Evolutionary conservation across 2,329 filamentous ascomycete species (phyloP).

Genomic region (Trichoderma sp.): DNA sequence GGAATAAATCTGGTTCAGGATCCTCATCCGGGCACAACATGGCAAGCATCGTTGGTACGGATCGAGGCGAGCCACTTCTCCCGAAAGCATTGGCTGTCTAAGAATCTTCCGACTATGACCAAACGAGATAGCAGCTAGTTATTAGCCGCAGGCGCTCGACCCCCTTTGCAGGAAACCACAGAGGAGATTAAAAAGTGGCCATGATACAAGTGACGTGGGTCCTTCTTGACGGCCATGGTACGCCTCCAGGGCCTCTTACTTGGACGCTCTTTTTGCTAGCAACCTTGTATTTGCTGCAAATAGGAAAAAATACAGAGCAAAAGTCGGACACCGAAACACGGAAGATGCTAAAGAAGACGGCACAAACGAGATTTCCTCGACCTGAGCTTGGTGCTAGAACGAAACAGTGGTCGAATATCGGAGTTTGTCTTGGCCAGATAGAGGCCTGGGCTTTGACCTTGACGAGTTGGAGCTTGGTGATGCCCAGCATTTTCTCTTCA

Average conservation of each 20-base stretch:
- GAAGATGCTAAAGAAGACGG: neutral
- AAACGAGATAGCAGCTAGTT: neutral
- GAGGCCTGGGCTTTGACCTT: constrained; percentile 12
- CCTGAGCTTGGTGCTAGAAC: neutral
- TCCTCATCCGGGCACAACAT: constrained; percentile 2
- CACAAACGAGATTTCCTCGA: neutral
- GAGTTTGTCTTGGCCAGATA: constrained; percentile 2
- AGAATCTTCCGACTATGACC: neutral
- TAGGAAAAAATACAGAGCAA: neutral
- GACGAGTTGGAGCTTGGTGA: neutral
- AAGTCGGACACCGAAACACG: neutral
- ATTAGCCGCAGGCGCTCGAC: neutral
- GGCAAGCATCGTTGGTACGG: neutral
- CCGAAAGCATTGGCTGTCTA: neutral
- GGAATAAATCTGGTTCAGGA: neutral
- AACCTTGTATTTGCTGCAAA: neutral
- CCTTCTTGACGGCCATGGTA: neutral
- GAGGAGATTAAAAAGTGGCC: neutral
- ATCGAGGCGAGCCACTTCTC: neutral
- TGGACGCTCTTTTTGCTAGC: neutral
- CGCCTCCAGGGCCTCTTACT: neutral
- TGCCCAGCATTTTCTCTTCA: constrained; percentile 1
- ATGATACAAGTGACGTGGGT: neutral
- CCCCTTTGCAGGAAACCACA: constrained; percentile 13
- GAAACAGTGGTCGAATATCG: neutral